A percentile compares a stretch with the other conserved stretches of the same genome.
These are phyloP conservation scores for Daedaleopsis sinensis DNA, from an alignment of 768 basidiomycete genomes.

Conservation along the genomic window DNA sequence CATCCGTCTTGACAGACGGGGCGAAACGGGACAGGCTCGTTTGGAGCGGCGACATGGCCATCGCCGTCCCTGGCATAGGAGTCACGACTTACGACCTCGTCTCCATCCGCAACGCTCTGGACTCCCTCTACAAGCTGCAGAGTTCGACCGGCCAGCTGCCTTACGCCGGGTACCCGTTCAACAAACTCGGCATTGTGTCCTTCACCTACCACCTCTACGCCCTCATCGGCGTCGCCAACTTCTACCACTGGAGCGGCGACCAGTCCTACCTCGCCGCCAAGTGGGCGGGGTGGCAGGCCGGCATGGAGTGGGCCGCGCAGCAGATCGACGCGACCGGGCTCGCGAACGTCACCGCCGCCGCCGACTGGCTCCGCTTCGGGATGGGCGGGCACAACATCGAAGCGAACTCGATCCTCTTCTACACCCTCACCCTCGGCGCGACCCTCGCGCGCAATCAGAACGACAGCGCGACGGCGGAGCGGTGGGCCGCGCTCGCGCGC, in stretches of 20 bases:
- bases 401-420: slow-evolving; percentile 20
- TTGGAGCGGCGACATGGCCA: slow-evolving; percentile 23
- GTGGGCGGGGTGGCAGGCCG: slow-evolving; percentile 15
- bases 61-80: slow-evolving; percentile 19
- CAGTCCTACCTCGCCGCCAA: slow-evolving; percentile 14
- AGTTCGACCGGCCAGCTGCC: slow-evolving; percentile 9
- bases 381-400: slow-evolving; percentile 25
- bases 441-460: slow-evolving; percentile 9
- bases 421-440: slow-evolving; percentile 16
- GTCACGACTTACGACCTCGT: slow-evolving; percentile 19
- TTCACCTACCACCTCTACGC: slow-evolving; percentile 23
- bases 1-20: slow-evolving; percentile 16
- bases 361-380: slow-evolving; percentile 21
- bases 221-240: slow-evolving; percentile 20
- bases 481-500: slow-evolving; percentile 3
- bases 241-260: slow-evolving; percentile 21
- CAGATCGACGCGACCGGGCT: slow-evolving; percentile 18
- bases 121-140: slow-evolving; percentile 18
- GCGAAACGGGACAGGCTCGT: slow-evolving; percentile 20
- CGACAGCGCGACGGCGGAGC: slow-evolving; percentile 2
- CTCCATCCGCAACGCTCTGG: slow-evolving; percentile 16
- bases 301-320: slow-evolving; percentile 14
- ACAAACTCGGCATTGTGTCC: slow-evolving; percentile 10
- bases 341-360: slow-evolving; percentile 17
- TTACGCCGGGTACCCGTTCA: slow-evolving; percentile 19